Percentiles rank a stretch among this genome's conserved stretches.
Conservation (phyloP, 257 asterid genomes). For the Salvia rosmarinus region DNA sequence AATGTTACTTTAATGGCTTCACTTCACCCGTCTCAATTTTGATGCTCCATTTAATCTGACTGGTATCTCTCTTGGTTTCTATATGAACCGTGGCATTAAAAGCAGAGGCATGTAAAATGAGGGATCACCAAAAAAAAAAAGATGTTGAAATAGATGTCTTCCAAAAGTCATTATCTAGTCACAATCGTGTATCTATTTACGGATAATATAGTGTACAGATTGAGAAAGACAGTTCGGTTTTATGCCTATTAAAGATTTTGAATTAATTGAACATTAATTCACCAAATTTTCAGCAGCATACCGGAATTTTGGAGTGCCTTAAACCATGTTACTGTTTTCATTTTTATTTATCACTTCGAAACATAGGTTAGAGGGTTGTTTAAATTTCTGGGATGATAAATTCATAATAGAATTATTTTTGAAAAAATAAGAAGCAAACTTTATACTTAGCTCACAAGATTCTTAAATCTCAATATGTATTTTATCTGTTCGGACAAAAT, state of each 20-base stretch:
- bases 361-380: neutral
- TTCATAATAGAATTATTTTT: too few relatives aligned
- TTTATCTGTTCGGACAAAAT: too few relatives aligned
- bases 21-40: too few relatives aligned
- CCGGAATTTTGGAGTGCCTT: neutral
- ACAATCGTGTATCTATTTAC: constrained; percentile 27
- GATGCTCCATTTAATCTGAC: too few relatives aligned
- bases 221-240: constrained; percentile 32
- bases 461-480: too few relatives aligned
- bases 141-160: constrained; percentile 15
- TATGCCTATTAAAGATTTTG: constrained; percentile 15
- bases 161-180: constrained; percentile 42
- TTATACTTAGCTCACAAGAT: too few relatives aligned
- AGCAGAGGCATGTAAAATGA: too few relatives aligned
- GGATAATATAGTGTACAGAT: constrained; percentile 21
- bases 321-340: neutral
- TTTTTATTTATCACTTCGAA: neutral
- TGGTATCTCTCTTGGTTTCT: too few relatives aligned
- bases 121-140: neutral
- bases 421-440: too few relatives aligned
- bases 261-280: constrained; percentile 24
- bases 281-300: constrained; percentile 16
- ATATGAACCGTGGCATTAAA: too few relatives aligned
- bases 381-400: neutral
- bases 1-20: too few relatives aligned